These are phyloP conservation scores for Spongispora temasekensis DNA, from an alignment of 1,284 basidiomycete species.

Conservation along the genomic window DNA sequence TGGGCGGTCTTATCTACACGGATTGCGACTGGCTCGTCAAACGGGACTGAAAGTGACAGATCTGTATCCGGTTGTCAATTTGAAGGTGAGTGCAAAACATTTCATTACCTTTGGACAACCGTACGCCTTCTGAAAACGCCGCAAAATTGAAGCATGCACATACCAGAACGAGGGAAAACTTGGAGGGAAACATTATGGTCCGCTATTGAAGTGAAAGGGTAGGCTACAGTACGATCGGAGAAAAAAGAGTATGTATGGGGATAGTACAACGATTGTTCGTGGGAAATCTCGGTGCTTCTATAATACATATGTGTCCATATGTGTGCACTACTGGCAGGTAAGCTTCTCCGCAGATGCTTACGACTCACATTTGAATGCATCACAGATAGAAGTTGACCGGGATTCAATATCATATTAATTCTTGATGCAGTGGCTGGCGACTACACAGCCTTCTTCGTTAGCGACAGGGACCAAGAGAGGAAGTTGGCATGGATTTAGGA, in stretches of 20 bases:
- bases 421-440: not conserved
- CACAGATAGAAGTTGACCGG: not conserved
- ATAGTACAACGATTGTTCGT: no score
- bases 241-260: no score
- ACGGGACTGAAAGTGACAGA: slow-evolving; percentile 11
- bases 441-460: not conserved
- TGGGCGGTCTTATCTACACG: slow-evolving; percentile 17
- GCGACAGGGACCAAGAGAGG: not conserved
- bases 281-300: no score
- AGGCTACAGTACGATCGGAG: no score
- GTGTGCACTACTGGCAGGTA: no score
- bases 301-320: no score
- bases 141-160: not conserved
- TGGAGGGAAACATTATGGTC: not conserved
- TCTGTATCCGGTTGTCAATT: slow-evolving; percentile 1
- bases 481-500: not conserved
- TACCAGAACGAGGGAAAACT: not conserved
- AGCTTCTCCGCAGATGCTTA: no score
- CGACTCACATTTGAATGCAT: not conserved
- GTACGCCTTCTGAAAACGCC: not conserved
- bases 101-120: slow-evolving; percentile 2
- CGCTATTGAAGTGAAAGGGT: no score
- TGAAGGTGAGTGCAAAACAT: not conserved
- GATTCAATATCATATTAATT: not conserved
- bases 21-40: slow-evolving; percentile 16